Evolutionary conservation across 2,329 filamentous ascomycete species (phyloP).

Genomic region (Cercospora nicotianae): DNA sequence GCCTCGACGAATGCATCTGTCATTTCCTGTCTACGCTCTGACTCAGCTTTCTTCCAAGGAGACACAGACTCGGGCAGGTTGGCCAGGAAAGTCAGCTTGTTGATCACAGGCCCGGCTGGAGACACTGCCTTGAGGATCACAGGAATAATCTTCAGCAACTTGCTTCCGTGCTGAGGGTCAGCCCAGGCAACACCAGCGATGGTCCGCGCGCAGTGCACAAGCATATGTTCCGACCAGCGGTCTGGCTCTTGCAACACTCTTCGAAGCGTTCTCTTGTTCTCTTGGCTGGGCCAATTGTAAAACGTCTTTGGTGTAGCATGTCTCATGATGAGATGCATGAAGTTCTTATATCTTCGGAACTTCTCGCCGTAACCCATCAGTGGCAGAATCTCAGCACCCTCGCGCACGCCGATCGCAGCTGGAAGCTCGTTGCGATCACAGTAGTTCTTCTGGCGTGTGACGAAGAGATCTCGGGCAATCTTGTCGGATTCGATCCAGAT

Average conservation of each 20-base stretch:
- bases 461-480: slow-evolving; percentile 39
- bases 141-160: slow-evolving; percentile 38
- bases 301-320: slow-evolving; percentile 35
- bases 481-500: slow-evolving; percentile 42
- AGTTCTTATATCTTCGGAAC: slow-evolving; percentile 38
- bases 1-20: slow-evolving; percentile 39
- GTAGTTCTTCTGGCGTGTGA: slow-evolving; percentile 36
- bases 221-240: slow-evolving; percentile 38
- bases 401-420: slow-evolving; percentile 35
- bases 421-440: slow-evolving; percentile 41
- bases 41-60: slow-evolving; percentile 36
- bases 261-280: slow-evolving; percentile 39
- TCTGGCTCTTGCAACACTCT: slow-evolving; percentile 37
- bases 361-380: slow-evolving; percentile 38
- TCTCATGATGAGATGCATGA: slow-evolving; percentile 40
- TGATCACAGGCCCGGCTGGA: slow-evolving; percentile 38
- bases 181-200: slow-evolving; percentile 39
- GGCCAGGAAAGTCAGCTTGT: slow-evolving; percentile 38
- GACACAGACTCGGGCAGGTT: slow-evolving; percentile 36
- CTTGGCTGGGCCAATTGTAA: slow-evolving; percentile 36
- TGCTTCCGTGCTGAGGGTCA: slow-evolving; percentile 38
- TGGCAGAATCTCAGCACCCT: slow-evolving; percentile 38
- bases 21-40: slow-evolving; percentile 34
- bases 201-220: slow-evolving; percentile 39
- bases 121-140: slow-evolving; percentile 39